Evolutionary conservation across 768 basidiomycete genomes (phyloP).

Genomic region (Podaxis sp.): DNA sequence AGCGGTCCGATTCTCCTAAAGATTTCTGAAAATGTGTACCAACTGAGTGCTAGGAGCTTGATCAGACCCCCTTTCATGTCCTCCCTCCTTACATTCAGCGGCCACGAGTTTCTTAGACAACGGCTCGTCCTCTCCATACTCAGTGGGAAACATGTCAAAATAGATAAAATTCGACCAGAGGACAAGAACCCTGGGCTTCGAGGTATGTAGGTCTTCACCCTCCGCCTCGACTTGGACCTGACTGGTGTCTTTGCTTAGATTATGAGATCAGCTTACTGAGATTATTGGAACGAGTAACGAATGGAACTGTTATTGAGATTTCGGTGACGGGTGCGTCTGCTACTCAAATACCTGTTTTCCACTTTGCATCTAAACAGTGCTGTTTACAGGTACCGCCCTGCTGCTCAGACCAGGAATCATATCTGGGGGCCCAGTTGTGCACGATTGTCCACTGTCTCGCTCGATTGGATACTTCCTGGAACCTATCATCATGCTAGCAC

Average conservation of each 20-base stretch:
- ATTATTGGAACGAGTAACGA: constrained; percentile 86
- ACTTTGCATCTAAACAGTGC: no score
- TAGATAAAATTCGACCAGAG: constrained; percentile 85
- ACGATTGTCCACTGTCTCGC: constrained; percentile 87
- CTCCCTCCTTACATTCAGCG: constrained; percentile 61
- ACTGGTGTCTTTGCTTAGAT: constrained; percentile 44
- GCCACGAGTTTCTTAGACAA: constrained; percentile 81
- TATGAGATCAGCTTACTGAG: constrained; percentile 91
- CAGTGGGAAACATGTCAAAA: constrained; percentile 80
- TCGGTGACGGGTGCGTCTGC: constrained; percentile 82
- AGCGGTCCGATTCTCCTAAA: neutral
- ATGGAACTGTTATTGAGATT: constrained; percentile 94
- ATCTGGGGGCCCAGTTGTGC: constrained; percentile 73
- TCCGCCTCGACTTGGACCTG: constrained; percentile 2
- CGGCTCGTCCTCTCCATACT: constrained; percentile 88
- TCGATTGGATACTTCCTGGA: constrained; percentile 96
- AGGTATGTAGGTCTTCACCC: constrained; percentile 45
- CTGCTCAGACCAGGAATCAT: constrained; percentile 92
- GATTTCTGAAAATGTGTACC: neutral
- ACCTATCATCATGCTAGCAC: constrained; percentile 84
- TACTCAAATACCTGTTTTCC: constrained; percentile 17
- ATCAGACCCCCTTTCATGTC: constrained; percentile 36
- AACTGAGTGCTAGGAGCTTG: neutral
- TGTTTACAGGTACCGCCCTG: constrained; percentile 75
- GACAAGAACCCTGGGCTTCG: constrained; percentile 95